Evolutionary conservation across 2,329 filamentous ascomycete species (phyloP).

Genomic region (Phaeosphaeria sp.): DNA sequence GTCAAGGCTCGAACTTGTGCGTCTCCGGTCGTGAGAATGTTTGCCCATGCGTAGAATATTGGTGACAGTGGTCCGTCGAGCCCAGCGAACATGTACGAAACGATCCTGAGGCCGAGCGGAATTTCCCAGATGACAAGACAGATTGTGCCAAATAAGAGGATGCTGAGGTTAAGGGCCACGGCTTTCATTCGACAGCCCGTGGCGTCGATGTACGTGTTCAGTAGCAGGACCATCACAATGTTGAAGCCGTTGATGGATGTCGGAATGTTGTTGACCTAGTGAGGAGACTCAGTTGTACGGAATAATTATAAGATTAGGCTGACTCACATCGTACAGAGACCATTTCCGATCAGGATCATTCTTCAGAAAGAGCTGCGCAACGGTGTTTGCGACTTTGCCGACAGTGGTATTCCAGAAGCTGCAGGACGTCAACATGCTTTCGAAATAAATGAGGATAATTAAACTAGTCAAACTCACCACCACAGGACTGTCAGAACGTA

Average conservation of each 20-base stretch:
- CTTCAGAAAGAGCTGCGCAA: conserved; percentile 1
- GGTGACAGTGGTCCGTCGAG: conserved; percentile 1
- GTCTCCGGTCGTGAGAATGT: conserved; percentile 1
- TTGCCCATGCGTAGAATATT: conserved; percentile 3
- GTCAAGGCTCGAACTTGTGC: conserved; percentile 2
- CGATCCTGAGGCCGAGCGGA: conserved; percentile 48
- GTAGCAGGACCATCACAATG: conserved; percentile 43
- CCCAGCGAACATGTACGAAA: conserved; percentile 50
- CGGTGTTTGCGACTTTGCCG: conserved; percentile 1
- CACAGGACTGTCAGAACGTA: conserved; percentile 54
- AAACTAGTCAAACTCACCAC: conserved; percentile 27
- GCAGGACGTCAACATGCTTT: conserved; percentile 40
- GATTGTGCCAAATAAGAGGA: conserved; percentile 48
- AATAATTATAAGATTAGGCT: conserved; percentile 12
- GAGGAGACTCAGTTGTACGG: conserved; percentile 41
- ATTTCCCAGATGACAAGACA: conserved; percentile 51
- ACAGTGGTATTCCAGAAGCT: conserved; percentile 3
- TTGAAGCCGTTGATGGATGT: conserved; percentile 54
- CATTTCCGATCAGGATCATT: neutral
- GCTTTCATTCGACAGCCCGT: neutral
- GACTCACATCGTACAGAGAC: conserved; percentile 49
- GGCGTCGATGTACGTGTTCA: conserved; percentile 6
- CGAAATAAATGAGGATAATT: conserved; percentile 40
- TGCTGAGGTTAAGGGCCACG: neutral
- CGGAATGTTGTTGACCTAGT: conserved; percentile 56